Evolutionary conservation across 2,329 filamentous ascomycete species (phyloP).

Genomic region (Ophiocordyceps camponoti-floridani): DNA sequence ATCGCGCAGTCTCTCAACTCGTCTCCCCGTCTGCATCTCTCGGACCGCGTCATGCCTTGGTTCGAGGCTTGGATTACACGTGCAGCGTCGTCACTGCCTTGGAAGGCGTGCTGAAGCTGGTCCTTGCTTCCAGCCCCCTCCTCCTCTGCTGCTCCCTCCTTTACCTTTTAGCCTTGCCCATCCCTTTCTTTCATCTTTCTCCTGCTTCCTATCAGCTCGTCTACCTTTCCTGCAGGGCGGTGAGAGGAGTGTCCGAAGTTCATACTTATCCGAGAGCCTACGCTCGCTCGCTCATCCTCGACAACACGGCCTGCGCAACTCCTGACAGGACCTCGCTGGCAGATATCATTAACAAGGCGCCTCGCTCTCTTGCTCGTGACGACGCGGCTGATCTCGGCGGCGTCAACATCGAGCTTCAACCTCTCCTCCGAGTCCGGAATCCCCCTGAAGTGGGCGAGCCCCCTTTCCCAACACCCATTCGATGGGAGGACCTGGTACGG

Average conservation of each 20-base stretch:
- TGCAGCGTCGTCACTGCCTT: too few relatives aligned
- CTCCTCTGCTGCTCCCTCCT: not conserved
- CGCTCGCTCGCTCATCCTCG: not conserved
- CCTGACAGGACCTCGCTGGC: not conserved
- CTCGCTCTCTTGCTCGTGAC: not conserved
- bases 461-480: constrained; percentile 14
- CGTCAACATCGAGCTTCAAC: not conserved
- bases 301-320: not conserved
- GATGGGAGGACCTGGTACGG: constrained; percentile 21
- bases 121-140: not conserved
- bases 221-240: not conserved
- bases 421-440: not conserved
- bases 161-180: not conserved
- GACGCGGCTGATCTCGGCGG: not conserved
- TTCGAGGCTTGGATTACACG: too few relatives aligned
- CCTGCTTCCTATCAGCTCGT: not conserved
- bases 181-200: not conserved
- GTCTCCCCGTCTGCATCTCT: too few relatives aligned
- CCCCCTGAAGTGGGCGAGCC: constrained; percentile 1
- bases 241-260: not conserved
- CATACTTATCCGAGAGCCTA: not conserved
- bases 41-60: too few relatives aligned
- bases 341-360: not conserved
- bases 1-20: too few relatives aligned
- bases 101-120: not conserved